A percentile compares a stretch with the other conserved stretches of the same genome.
phyloP scores from a whole-genome alignment of 805 yeast genomes.

The Saturnispora kantuleensis region DNA sequence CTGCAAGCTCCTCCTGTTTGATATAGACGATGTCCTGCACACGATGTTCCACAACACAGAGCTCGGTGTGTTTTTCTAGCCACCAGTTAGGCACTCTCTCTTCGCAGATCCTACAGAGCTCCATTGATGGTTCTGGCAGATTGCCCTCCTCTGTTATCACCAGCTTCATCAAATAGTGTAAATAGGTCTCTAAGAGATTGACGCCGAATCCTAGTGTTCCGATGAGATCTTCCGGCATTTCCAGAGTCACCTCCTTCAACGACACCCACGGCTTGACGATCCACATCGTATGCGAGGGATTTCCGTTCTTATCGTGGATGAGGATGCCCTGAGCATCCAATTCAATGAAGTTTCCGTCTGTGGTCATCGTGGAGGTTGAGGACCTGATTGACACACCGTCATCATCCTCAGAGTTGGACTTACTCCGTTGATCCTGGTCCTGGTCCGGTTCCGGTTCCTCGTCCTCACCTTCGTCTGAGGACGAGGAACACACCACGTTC shows the following conservation, averaged over 20 bases:
- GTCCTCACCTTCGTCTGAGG: not conserved
- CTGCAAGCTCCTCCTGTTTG: slow-evolving; percentile 66
- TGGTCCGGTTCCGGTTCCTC: not conserved
- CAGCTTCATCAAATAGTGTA: slow-evolving; percentile 51
- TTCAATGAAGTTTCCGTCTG: slow-evolving; percentile 56
- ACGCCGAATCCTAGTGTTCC: slow-evolving; percentile 83
- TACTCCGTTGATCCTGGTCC: not conserved
- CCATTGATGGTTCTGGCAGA: slow-evolving; percentile 72
- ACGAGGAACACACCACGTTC: not conserved
- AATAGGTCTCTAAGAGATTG: slow-evolving; percentile 67
- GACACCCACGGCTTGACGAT: slow-evolving; percentile 69
- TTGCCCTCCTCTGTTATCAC: slow-evolving; percentile 53
- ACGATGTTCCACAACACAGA: slow-evolving; percentile 78
- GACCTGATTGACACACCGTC: slow-evolving; percentile 20
- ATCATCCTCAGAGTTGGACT: slow-evolving; percentile 16
- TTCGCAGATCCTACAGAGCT: slow-evolving; percentile 89
- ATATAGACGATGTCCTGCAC: slow-evolving; percentile 67
- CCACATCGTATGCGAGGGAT: slow-evolving; percentile 88
- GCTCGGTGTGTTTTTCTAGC: slow-evolving; percentile 82
- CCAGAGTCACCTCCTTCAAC: slow-evolving; percentile 49
- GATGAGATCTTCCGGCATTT: slow-evolving; percentile 61
- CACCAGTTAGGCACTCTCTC: slow-evolving; percentile 91
- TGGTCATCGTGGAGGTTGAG: slow-evolving; percentile 30
- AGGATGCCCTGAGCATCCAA: slow-evolving; percentile 92
- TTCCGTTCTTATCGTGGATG: slow-evolving; percentile 50